phyloP scores from a whole-genome alignment of 495 filamentous ascomycete genomes.

The Evernia prunastri region DNA sequence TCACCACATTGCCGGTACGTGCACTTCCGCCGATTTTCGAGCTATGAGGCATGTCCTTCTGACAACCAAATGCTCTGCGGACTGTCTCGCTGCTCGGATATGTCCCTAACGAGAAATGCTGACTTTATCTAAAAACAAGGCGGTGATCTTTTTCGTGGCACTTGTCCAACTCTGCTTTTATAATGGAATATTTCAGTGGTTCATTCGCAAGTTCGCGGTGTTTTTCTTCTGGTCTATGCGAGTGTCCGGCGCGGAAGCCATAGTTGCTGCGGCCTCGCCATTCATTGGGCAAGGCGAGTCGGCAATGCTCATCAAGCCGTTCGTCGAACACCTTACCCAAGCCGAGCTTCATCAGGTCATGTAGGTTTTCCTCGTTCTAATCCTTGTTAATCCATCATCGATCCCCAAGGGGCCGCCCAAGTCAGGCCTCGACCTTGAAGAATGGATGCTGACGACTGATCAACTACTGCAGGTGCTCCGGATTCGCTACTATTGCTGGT shows the following conservation, averaged over 20 bases:
- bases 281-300: constrained; percentile 94
- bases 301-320: constrained; percentile 84
- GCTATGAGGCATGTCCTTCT: not conserved
- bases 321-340: constrained; percentile 71
- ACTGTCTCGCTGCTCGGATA: constrained; percentile 30
- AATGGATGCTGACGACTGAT: not conserved
- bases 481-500: constrained; percentile 62
- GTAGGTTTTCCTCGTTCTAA: constrained; percentile 26
- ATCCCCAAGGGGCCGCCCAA: not conserved
- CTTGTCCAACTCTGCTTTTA: constrained; percentile 79
- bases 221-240: constrained; percentile 88
- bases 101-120: constrained; percentile 56
- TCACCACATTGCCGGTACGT: not conserved
- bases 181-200: constrained; percentile 75
- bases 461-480: constrained; percentile 42
- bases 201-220: constrained; percentile 72
- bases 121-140: constrained; percentile 58
- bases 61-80: not conserved
- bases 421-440: not conserved
- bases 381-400: not conserved
- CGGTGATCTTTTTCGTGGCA: constrained; percentile 90
- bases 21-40: not conserved
- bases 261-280: constrained; percentile 87
- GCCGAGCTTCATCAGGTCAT: constrained; percentile 89
- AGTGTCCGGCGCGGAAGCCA: constrained; percentile 88